Evolutionary conservation across 495 filamentous ascomycete genomes (phyloP).

Genomic region (Filosporella fistucella): DNA sequence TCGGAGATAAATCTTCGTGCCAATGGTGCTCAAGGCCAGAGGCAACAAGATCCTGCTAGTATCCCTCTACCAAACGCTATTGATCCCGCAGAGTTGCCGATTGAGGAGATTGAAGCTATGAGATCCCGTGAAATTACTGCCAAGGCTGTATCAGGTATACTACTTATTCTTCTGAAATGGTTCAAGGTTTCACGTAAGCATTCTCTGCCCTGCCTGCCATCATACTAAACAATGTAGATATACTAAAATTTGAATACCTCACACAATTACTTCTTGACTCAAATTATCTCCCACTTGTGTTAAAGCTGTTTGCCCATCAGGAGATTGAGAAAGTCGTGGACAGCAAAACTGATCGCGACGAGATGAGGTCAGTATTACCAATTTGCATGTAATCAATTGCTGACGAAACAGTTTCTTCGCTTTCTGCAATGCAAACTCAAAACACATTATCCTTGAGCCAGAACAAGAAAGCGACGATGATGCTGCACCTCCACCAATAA

Average conservation of each 20-base stretch:
- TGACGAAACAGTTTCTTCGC: constrained; percentile 69
- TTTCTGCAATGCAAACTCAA: constrained; percentile 58
- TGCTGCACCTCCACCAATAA: constrained; percentile 79
- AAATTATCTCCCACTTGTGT: constrained; percentile 85
- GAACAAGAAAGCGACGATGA: constrained; percentile 52
- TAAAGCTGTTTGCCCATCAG: constrained; percentile 90
- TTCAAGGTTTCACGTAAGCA: constrained; percentile 87
- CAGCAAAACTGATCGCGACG: constrained; percentile 74
- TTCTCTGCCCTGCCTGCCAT: not conserved
- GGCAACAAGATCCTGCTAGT: constrained; percentile 20
- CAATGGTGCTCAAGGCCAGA: constrained; percentile 10
- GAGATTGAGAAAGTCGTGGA: constrained; percentile 88
- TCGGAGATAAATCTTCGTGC: constrained; percentile 22
- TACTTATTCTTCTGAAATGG: constrained; percentile 90
- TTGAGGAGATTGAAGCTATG: constrained; percentile 74
- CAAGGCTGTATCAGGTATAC: constrained; percentile 83
- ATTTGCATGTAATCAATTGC: not conserved
- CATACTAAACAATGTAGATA: constrained; percentile 52
- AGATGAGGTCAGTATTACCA: constrained; percentile 60
- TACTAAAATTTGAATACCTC: constrained; percentile 94
- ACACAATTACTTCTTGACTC: constrained; percentile 89
- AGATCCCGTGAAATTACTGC: constrained; percentile 79
- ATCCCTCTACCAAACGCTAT: constrained; percentile 15
- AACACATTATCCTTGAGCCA: constrained; percentile 4
- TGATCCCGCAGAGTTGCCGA: constrained; percentile 36